Base-by-base conservation (phyloP, 139 green algal species). In the Ostreobium quekettii region DNA sequence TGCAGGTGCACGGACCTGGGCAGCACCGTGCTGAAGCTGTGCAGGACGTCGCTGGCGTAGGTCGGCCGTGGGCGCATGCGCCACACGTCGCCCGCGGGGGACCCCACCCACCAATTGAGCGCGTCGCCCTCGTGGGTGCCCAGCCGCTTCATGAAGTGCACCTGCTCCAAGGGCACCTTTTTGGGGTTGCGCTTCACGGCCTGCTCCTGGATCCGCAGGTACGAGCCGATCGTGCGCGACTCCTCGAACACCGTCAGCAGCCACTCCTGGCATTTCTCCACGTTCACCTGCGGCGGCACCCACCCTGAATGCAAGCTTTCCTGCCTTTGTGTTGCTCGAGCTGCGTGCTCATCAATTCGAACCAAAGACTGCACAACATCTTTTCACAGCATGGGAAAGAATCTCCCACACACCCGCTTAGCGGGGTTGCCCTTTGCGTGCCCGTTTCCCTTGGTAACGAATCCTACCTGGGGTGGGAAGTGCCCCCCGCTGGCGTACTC, bases 171-270 rank as follows among this genome's bases (percentile, higher is more conserved):
- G 1, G n/a, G n/a, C n/a, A n/a, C n/a, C n/a, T n/a, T n/a, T n/a
- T 67, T 26, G 2, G 66, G 8, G n/a, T 3, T 28, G 28, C 26
- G n/a, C 15, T 31, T 1, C 29, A 60, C 11, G 1, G 2, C 61
- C 22, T n/a, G 1, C 24, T 69, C 35, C 56, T 79, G 68, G 36
- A 49, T 48, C 1, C 48, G 32, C 56, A 76, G 60, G 48, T 29
- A n/a, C 42, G 19, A 26, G 19, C 15, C 15, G 42, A 19, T 26
- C 42, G 42, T 37, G 4, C 70, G 47, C 2, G 60, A 63, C 22
- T 60, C 49, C 47, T 79, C 74, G 70, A 71, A 76, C 0, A 37
- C 62, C 3, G 61, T 38, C 62, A 64, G 69, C 47, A 75, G 58
- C 63, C 46, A 37, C 49, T 62, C 24, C 24, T 37, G 19, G 60